Conservation (phyloP, 768 basidiomycete genomes). For the Piloderma croceum region DNA sequence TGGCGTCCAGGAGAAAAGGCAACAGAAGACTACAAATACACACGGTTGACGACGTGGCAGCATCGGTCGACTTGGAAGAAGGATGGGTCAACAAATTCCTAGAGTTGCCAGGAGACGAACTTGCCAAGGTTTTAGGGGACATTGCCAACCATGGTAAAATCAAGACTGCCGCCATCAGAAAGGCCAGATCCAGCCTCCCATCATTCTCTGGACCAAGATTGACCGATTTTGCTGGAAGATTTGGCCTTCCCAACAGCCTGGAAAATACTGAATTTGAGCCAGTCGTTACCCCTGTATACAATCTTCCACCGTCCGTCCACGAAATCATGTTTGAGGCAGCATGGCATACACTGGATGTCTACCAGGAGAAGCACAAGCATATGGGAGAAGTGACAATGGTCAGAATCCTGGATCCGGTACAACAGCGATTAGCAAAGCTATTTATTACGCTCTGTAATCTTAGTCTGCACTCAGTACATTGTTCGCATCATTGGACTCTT, state of each 20-base stretch:
- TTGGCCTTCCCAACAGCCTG: constrained; percentile 7
- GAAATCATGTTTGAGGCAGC: too few relatives aligned
- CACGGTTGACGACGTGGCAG: too few relatives aligned
- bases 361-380: constrained; percentile 13
- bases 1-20: too few relatives aligned
- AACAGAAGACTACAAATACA: too few relatives aligned
- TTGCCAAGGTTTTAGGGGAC: too few relatives aligned
- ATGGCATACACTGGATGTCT: constrained; percentile 17
- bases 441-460: constrained; percentile 6
- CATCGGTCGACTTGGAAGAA: too few relatives aligned
- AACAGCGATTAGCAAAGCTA: constrained; percentile 6
- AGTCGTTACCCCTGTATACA: constrained; percentile 12
- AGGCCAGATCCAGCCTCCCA: too few relatives aligned
- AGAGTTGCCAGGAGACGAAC: too few relatives aligned
- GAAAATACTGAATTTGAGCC: constrained; percentile 7
- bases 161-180: too few relatives aligned
- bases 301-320: constrained; percentile 13
- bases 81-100: too few relatives aligned
- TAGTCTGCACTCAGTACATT: constrained; percentile 14
- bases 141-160: too few relatives aligned
- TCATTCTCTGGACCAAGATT: constrained; percentile 12
- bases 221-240: constrained; percentile 6
- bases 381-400: constrained; percentile 13
- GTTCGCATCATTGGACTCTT: too few relatives aligned
- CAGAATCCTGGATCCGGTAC: constrained; percentile 16